These are phyloP conservation scores for Aphanomyces euteiches DNA, from an alignment of 352 stramenopile species.

Conservation along the genomic window DNA sequence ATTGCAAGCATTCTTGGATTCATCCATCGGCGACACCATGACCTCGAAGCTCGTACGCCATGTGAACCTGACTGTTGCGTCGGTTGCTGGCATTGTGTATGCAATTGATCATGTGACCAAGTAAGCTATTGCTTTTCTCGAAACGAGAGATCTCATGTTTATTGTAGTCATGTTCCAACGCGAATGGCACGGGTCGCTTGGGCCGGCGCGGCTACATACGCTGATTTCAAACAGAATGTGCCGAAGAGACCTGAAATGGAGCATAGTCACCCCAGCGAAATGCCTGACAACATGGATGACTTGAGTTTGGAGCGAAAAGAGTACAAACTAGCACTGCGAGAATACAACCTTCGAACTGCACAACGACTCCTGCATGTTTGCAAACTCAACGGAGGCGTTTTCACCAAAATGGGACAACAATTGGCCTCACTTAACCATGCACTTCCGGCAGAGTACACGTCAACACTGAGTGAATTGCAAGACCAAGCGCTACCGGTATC, in stretches of 20 bases:
- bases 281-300: neutral
- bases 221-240: constrained; percentile 24
- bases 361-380: constrained; percentile 87
- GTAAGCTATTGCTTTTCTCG: neutral
- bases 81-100: neutral
- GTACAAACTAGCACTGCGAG: constrained; percentile 57
- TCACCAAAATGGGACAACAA: constrained; percentile 98
- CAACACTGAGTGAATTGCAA: constrained; percentile 87
- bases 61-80: neutral
- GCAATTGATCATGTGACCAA: neutral
- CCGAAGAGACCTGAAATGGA: constrained; percentile 7
- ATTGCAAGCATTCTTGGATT: too few relatives aligned
- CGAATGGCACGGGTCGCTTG: constrained; percentile 11
- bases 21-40: neutral
- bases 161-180: constrained; percentile 8
- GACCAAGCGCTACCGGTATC: constrained; percentile 83
- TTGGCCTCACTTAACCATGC: constrained; percentile 96
- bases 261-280: neutral
- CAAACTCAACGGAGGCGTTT: constrained; percentile 92
- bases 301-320: constrained; percentile 27
- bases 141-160: neutral
- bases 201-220: constrained; percentile 10
- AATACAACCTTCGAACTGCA: constrained; percentile 79
- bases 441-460: constrained; percentile 92
- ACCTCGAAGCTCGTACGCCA: neutral